phyloP scores from a whole-genome alignment of 2,329 filamentous ascomycete genomes.

The Neospermospora avenae region DNA sequence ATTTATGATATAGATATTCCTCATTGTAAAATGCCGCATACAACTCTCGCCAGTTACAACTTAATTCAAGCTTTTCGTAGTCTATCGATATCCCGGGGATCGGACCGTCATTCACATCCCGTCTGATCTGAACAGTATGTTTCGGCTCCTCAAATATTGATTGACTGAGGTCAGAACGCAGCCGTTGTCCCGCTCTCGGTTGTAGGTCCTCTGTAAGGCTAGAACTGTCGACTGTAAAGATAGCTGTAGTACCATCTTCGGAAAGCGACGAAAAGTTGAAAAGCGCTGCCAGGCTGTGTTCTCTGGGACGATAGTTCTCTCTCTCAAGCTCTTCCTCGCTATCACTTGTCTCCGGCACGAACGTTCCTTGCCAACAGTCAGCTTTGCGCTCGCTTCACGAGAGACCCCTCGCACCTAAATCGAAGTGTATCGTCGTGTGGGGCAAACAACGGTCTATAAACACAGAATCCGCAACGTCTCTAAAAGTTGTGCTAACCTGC shows the following conservation, averaged over 20 bases:
- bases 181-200: neutral
- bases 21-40: constrained; percentile 15
- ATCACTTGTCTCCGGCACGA: neutral
- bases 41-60: constrained; percentile 15
- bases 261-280: constrained; percentile 11
- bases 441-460: constrained; percentile 18
- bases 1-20: constrained; percentile 10
- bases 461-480: constrained; percentile 14
- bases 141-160: constrained; percentile 2
- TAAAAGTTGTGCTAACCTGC: constrained; percentile 18
- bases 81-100: constrained; percentile 10
- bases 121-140: constrained; percentile 15
- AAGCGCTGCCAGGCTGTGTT: neutral
- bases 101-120: constrained; percentile 17
- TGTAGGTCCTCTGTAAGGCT: constrained; percentile 1
- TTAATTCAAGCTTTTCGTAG: constrained; percentile 9
- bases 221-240: neutral
- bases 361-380: neutral
- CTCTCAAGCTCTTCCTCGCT: neutral
- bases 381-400: neutral
- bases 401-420: constrained; percentile 12
- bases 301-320: neutral
- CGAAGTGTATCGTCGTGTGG: constrained; percentile 14
- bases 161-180: neutral
- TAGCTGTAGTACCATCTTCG: constrained; percentile 10